These are phyloP conservation scores for Diaporthe batatas DNA, from an alignment of 2,329 filamentous ascomycete species.

Conservation along the genomic window DNA sequence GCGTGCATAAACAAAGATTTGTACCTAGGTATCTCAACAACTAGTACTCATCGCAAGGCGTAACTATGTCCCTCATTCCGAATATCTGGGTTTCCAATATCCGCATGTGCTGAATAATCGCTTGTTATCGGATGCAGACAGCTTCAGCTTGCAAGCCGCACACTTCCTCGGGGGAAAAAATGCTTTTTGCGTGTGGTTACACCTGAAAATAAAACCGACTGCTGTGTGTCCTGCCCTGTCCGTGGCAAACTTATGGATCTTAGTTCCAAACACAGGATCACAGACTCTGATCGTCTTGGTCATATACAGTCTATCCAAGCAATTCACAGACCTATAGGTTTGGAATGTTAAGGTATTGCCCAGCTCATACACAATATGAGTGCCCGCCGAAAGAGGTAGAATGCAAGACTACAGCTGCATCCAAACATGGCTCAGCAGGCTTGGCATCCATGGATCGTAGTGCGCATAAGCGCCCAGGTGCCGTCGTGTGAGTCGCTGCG, in stretches of 20 bases:
- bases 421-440: not conserved
- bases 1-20: not conserved
- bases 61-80: not conserved
- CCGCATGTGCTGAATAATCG: no score
- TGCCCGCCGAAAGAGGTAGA: no score
- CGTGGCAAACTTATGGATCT: not conserved
- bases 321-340: not conserved
- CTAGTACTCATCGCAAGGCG: not conserved
- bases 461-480: slow-evolving; percentile 19
- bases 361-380: not conserved
- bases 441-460: slow-evolving; percentile 20
- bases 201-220: not conserved
- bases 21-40: not conserved
- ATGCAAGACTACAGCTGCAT: not conserved
- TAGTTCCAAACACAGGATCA: not conserved
- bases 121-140: not conserved
- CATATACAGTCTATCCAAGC: not conserved
- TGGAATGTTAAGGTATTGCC: not conserved
- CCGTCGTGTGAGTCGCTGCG: not conserved
- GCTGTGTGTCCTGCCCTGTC: not conserved
- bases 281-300: not conserved
- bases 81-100: not conserved
- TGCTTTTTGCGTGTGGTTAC: not conserved
- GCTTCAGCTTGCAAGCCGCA: no score
- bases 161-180: not conserved